Conservation (phyloP, 1,284 basidiomycete species). For the Phellopilus nigrolimitatus region DNA sequence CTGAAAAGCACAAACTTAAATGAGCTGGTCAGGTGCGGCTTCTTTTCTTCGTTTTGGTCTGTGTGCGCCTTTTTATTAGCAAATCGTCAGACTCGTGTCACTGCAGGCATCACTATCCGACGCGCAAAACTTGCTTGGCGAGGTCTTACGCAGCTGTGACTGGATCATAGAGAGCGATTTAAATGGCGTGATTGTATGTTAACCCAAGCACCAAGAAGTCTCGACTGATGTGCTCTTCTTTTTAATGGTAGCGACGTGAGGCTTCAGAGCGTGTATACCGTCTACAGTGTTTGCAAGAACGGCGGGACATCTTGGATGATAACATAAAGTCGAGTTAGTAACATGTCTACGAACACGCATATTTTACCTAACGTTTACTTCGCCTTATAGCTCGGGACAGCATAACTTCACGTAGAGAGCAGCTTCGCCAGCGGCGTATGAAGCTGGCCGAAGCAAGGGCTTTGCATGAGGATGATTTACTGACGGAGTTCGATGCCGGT, state of each 20-base stretch:
- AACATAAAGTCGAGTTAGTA: constrained; percentile 6
- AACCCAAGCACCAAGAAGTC: not conserved
- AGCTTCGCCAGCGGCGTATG: constrained; percentile 44
- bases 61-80: constrained; percentile 1
- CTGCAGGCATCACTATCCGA: constrained; percentile 16
- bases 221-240: too few relatives aligned
- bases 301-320: constrained; percentile 14
- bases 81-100: constrained; percentile 28
- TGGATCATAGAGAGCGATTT: constrained; percentile 10
- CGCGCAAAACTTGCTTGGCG: constrained; percentile 12
- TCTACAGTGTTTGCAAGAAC: constrained; percentile 16
- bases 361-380: not conserved
- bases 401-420: constrained; percentile 35
- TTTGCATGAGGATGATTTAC: constrained; percentile 36
- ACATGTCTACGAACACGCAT: not conserved
- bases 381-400: constrained; percentile 27
- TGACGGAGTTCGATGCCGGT: constrained; percentile 32
- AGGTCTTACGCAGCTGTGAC: constrained; percentile 15
- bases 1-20: constrained; percentile 54
- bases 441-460: constrained; percentile 42
- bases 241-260: constrained; percentile 9
- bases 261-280: constrained; percentile 16
- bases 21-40: constrained; percentile 61
- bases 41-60: constrained; percentile 7
- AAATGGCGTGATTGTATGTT: constrained; percentile 8